Evolutionary conservation across 2,329 filamentous ascomycete genomes (phyloP), one percentile per base, ranked within the genome.

Genomic region (Chrysoporthe puriensis): DNA sequence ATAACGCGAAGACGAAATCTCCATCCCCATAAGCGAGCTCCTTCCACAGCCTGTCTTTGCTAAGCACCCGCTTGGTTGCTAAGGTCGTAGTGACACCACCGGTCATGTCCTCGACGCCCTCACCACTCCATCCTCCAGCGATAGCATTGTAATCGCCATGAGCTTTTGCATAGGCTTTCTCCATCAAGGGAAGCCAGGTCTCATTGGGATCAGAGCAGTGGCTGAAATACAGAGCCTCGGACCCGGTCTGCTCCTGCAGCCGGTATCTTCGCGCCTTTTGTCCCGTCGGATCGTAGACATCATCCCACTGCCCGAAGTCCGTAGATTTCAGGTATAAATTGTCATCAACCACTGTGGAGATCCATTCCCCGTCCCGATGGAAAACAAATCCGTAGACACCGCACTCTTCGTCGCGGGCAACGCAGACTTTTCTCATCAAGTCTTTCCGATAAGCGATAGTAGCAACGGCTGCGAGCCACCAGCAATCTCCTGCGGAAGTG

Each of bases 331-430:
- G 80, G 73, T 88, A 90, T 7, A 92, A 82, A 73, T 91, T 91
- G 76, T 93, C 90, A 73, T 93, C 90, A 59, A 93, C 86, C 57
- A 93, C 88, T 52, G 88, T 88, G 34, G 88, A 87, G 60, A 90
- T 85, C 90, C 90, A 92, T 75, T 91, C 89, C 58, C 90, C 90
- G 71, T 92, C 80, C 74, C 90, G 83, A 76, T 89, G 87, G 75
- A 92, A 92, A 42, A 92, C 89, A 71, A 92, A 92, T 2, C 90
- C 90, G 72, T 92, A 92, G 1, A 92, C 89, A 6, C 90, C 90
- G 57, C 80, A 91, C 80, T 74, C 86, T 79, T 92, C 88, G 71
- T 93, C 85, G 5, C 86, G 83, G 7, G 84, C 87, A 50, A 93
- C 87, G 70, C 90, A 93, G 8, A 93, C 83, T 67, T 83, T 85